Percentiles rank a stretch among this genome's conserved stretches.
phyloP scores from a whole-genome alignment of 352 stramenopile species.

The Globisporangium carolinianum region DNA sequence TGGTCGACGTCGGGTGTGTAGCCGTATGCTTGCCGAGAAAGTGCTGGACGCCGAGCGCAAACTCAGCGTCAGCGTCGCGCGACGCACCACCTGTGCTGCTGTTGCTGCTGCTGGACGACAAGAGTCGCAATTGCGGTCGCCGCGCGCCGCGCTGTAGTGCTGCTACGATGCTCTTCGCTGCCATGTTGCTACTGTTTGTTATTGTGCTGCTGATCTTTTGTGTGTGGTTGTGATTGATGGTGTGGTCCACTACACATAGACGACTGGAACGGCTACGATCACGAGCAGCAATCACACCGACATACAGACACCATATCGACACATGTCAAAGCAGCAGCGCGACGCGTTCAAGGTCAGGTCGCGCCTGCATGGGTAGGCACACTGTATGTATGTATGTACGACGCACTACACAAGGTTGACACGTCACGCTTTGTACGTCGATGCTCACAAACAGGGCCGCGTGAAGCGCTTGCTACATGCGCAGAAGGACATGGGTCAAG shows the following conservation, averaged over 20 bases:
- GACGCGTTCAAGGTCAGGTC: background rate
- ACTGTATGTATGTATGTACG: too few relatives aligned
- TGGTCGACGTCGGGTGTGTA: conserved; percentile 18
- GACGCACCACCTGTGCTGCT: background rate
- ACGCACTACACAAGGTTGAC: too few relatives aligned
- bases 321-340: conserved; percentile 27
- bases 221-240: background rate
- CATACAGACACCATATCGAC: too few relatives aligned
- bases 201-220: background rate
- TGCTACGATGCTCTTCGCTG: background rate
- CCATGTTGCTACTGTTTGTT: background rate
- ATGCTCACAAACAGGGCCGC: conserved; percentile 24
- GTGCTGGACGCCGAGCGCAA: conserved; percentile 53
- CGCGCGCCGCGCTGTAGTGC: conserved; percentile 3
- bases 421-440: background rate
- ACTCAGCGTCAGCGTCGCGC: conserved; percentile 33
- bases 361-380: background rate
- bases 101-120: background rate
- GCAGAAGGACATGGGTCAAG: conserved; percentile 68
- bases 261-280: too few relatives aligned
- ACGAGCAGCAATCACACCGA: too few relatives aligned
- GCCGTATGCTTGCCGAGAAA: conserved; percentile 31
- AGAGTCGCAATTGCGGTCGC: background rate
- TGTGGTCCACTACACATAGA: too few relatives aligned
- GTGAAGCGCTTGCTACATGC: conserved; percentile 63